Evolutionary conservation across 305 asterid genomes (phyloP), one percentile per base, ranked within the genome.

Genomic region (Stenogyne calaminthoides): DNA sequence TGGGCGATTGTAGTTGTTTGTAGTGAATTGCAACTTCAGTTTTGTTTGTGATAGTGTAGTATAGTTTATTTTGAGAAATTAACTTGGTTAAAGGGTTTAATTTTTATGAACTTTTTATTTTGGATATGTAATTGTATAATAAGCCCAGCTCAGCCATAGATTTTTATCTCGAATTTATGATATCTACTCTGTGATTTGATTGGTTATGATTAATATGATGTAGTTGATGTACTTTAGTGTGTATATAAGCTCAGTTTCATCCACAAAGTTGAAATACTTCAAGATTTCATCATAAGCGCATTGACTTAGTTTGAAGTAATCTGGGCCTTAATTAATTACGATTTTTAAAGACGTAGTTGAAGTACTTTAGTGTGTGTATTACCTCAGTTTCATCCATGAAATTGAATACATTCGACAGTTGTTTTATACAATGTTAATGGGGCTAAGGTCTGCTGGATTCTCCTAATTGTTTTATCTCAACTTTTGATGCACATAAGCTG

Each of bases 291-390:
- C 47, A 5, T 27, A 71, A 14, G 18, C 29, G 54, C 39, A 22
- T 14, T 27, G 39, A 20, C 57, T 73, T 39, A 16, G 52, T n/a
- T 16, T 56, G 15, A 32, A 19, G 4, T 20, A 1, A 15, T 49
- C 8, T 61, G 69, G 73, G 67, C 2, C 64, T 79, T 75, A 44
- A n/a, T 36, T 71, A 15, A 14, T 65, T 78, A 8, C 16, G n/a
- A 39, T 15, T 47, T 36, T 56, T 63, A 60, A 40, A 52, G n/a
- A 37, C 51, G 47, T 19, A 9, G 61, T 16, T 62, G 40, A 8
- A 57, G n/a, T n/a, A n/a, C n/a, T n/a, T n/a, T n/a, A n/a, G n/a
- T n/a, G n/a, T n/a, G n/a, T n/a, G n/a, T n/a, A 11, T 34, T 20
- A 64, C 20, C 64, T 47, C 63, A 80, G 4, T 65, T 65, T 69